phyloP scores from a whole-genome alignment of 768 basidiomycete genomes.

The Termitomyces sp. region DNA sequence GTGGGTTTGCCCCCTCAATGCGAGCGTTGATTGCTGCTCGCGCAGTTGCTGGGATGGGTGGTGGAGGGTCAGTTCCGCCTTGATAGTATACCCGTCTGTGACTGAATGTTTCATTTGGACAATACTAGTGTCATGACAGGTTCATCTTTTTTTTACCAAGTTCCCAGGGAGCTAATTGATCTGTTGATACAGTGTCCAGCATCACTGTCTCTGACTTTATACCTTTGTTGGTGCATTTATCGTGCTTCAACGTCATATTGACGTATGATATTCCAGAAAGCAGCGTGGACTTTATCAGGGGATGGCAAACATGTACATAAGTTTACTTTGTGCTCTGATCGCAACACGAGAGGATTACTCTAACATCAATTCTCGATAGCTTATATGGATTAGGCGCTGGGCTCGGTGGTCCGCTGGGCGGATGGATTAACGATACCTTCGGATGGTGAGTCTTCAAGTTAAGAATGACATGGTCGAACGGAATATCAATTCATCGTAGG shows the following conservation, averaged over 20 bases:
- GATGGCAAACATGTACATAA: slow-evolving; percentile 75
- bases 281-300: slow-evolving; percentile 91
- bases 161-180: slow-evolving; percentile 18
- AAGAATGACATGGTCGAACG: slow-evolving; percentile 1
- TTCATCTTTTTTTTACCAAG: slow-evolving; percentile 21
- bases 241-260: slow-evolving; percentile 6
- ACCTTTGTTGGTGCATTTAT: slow-evolving; percentile 57
- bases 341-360: background rate
- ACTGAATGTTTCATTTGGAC: slow-evolving; percentile 19
- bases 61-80: slow-evolving; percentile 66
- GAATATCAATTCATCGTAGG: slow-evolving; percentile 38
- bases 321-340: background rate
- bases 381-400: slow-evolving; percentile 81
- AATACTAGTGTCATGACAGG: slow-evolving; percentile 76
- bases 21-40: slow-evolving; percentile 72
- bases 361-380: slow-evolving; percentile 30
- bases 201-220: slow-evolving; percentile 86
- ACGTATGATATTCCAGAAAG: slow-evolving; percentile 41
- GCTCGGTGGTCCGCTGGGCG: slow-evolving; percentile 75
- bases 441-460: slow-evolving; percentile 60
- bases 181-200: slow-evolving; percentile 55
- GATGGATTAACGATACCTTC: slow-evolving; percentile 79
- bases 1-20: slow-evolving; percentile 88
- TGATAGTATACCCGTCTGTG: slow-evolving; percentile 17
- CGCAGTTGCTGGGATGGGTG: slow-evolving; percentile 87